A percentile compares a stretch with the other conserved stretches of the same genome.
Evolutionary conservation across 805 yeast genomes (phyloP).

Genomic region (Kuraishia piskuri): DNA sequence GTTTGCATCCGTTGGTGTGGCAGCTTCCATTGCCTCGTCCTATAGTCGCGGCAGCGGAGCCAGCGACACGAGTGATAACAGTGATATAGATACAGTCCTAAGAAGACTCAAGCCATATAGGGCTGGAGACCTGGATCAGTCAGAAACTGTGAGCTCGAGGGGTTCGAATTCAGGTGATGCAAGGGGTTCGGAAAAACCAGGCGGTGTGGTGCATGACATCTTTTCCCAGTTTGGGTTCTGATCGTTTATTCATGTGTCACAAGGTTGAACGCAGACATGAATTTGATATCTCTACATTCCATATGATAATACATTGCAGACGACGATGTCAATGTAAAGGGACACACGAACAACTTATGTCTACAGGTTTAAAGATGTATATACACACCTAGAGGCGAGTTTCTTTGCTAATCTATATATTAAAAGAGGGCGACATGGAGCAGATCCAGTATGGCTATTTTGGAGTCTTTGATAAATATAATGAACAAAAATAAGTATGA

Average conservation of each 20-base stretch:
- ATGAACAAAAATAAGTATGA: too few species aligned
- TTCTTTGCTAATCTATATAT: too few species aligned
- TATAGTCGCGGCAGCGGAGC: not conserved
- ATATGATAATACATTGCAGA: too few species aligned
- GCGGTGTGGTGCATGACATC: conserved; percentile 3
- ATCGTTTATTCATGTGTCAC: too few species aligned
- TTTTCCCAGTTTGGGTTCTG: conserved; percentile 3
- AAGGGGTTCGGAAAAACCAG: not conserved
- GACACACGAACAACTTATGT: too few species aligned
- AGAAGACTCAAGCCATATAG: not conserved
- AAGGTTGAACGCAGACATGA: not conserved
- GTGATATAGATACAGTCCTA: not conserved
- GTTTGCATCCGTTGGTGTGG: not conserved
- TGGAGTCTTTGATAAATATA: too few species aligned
- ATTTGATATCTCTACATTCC: too few species aligned
- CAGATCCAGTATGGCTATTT: too few species aligned
- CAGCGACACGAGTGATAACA: not conserved
- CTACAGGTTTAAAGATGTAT: too few species aligned
- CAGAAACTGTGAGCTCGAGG: not conserved
- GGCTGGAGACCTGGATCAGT: not conserved
- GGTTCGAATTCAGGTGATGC: not conserved
- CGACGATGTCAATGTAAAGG: too few species aligned
- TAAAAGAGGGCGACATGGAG: too few species aligned
- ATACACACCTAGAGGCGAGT: too few species aligned
- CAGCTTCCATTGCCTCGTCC: not conserved